Conservation (phyloP, 768 basidiomycete genomes). For the Boletus vinaceobasis region DNA sequence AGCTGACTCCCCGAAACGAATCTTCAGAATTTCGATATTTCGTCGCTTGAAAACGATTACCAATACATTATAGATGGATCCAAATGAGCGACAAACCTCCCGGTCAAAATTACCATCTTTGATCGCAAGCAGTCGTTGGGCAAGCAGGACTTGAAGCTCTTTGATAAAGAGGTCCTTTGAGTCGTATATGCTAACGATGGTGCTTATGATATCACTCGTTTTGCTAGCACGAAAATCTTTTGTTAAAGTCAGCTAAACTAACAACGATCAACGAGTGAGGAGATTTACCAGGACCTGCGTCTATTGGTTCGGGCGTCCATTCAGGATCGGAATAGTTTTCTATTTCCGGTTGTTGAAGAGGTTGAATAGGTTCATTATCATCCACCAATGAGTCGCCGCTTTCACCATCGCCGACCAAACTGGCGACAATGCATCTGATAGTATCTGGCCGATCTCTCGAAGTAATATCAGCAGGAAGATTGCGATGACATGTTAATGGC, state of each 20-base stretch:
- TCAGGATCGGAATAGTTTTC: slow-evolving; percentile 90
- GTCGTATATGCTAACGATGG: slow-evolving; percentile 95
- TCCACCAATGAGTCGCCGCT: slow-evolving; percentile 79
- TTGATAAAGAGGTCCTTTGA: slow-evolving; percentile 95
- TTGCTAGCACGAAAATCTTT: slow-evolving; percentile 90
- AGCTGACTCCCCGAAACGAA: slow-evolving; percentile 91
- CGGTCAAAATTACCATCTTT: slow-evolving; percentile 76
- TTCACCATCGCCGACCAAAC: slow-evolving; percentile 83
- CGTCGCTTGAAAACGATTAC: slow-evolving; percentile 54
- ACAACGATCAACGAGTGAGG: background rate
- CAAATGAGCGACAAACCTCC: slow-evolving; percentile 39
- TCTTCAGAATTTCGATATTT: slow-evolving; percentile 91
- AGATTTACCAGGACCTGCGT: slow-evolving; percentile 84
- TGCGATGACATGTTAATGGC: background rate
- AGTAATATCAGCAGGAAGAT: background rate
- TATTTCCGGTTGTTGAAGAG: slow-evolving; percentile 66
- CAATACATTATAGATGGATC: background rate
- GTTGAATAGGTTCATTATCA: slow-evolving; percentile 76
- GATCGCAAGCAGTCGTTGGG: slow-evolving; percentile 78
- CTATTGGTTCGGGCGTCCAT: slow-evolving; percentile 95
- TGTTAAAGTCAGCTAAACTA: background rate
- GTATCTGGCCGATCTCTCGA: slow-evolving; percentile 84
- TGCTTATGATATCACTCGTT: slow-evolving; percentile 91
- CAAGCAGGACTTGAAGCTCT: slow-evolving; percentile 89
- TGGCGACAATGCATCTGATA: slow-evolving; percentile 89